Percentiles rank a stretch among this genome's conserved stretches.
These are phyloP conservation scores for Phylloporus arenicola DNA, from an alignment of 768 basidiomycete genomes.

Conservation along the genomic window DNA sequence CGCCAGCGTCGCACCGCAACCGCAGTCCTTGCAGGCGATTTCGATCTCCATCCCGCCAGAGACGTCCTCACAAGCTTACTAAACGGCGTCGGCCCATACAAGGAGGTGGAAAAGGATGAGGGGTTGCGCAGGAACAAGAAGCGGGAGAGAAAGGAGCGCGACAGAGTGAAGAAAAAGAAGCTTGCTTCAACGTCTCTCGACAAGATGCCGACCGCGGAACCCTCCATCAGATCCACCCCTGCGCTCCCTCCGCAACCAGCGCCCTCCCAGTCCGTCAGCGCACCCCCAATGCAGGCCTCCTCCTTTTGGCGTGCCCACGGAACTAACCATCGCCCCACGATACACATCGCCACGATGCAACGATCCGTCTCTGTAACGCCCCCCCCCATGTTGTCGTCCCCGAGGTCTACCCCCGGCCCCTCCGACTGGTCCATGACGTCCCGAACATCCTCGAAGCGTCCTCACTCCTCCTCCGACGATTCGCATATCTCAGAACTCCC, in stretches of 20 bases:
- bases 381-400: slow-evolving; percentile 60
- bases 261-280: slow-evolving; percentile 23
- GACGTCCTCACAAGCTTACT: slow-evolving; percentile 77
- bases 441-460: slow-evolving; percentile 74
- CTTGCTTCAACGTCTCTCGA: slow-evolving; percentile 34
- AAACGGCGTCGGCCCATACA: slow-evolving; percentile 68
- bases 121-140: slow-evolving; percentile 50
- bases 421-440: slow-evolving; percentile 71
- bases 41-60: slow-evolving; percentile 60
- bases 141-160: slow-evolving; percentile 43
- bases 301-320: slow-evolving; percentile 61
- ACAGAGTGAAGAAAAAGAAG: slow-evolving; percentile 44
- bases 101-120: slow-evolving; percentile 57
- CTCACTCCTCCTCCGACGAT: slow-evolving; percentile 66
- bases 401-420: slow-evolving; percentile 69
- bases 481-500: slow-evolving; percentile 32
- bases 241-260: slow-evolving; percentile 12
- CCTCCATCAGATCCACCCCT: slow-evolving; percentile 13
- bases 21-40: slow-evolving; percentile 66
- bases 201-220: slow-evolving; percentile 23
- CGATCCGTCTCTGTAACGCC: slow-evolving; percentile 73
- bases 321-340: slow-evolving; percentile 44
- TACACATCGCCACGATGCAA: slow-evolving; percentile 65
- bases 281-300: slow-evolving; percentile 35
- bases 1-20: slow-evolving; percentile 62